phyloP scores from a whole-genome alignment of 805 yeast genomes.

The Cyberlindnera mississippiensis region DNA sequence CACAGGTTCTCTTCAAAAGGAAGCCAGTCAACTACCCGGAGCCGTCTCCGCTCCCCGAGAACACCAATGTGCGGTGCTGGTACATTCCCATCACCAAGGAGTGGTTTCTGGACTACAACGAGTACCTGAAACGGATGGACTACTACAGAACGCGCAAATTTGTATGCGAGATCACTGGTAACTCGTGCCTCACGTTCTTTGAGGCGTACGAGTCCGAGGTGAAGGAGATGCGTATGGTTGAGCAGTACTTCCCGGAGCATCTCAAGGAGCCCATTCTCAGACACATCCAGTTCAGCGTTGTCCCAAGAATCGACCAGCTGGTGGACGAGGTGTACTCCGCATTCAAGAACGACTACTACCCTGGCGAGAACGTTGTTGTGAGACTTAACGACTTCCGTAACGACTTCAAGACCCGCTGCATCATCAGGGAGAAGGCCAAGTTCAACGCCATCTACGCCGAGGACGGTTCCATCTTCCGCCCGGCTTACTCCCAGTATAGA shows the following conservation, averaged over 20 bases:
- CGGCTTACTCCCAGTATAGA: conserved; percentile 65
- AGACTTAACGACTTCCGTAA: conserved; percentile 32
- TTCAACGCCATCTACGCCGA: conserved; percentile 48
- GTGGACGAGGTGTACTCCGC: conserved; percentile 81
- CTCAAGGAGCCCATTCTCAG: conserved; percentile 89
- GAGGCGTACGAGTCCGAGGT: conserved; percentile 82
- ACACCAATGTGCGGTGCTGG: conserved; percentile 67
- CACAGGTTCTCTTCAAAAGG: conserved; percentile 69
- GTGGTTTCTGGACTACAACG: conserved; percentile 78
- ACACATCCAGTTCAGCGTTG: conserved; percentile 74
- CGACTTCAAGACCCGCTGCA: conserved; percentile 35
- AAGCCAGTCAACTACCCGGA: conserved; percentile 60
- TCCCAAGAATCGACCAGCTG: conserved; percentile 76
- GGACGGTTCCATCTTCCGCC: conserved; percentile 34
- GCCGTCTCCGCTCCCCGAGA: conserved; percentile 54
- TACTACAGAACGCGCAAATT: conserved; percentile 73
- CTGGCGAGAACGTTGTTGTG: conserved; percentile 80
- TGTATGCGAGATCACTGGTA: conserved; percentile 95
- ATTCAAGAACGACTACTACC: conserved; percentile 81
- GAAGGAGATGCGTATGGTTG: conserved; percentile 59
- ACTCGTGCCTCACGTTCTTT: conserved; percentile 84
- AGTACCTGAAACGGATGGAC: conserved; percentile 66
- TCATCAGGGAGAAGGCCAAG: conserved; percentile 82
- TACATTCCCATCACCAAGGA: conserved; percentile 80
- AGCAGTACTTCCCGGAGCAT: conserved; percentile 83